phyloP scores from a whole-genome alignment of 2,329 filamentous ascomycete species.

The Stagonosporopsis cucurbitacearum region DNA sequence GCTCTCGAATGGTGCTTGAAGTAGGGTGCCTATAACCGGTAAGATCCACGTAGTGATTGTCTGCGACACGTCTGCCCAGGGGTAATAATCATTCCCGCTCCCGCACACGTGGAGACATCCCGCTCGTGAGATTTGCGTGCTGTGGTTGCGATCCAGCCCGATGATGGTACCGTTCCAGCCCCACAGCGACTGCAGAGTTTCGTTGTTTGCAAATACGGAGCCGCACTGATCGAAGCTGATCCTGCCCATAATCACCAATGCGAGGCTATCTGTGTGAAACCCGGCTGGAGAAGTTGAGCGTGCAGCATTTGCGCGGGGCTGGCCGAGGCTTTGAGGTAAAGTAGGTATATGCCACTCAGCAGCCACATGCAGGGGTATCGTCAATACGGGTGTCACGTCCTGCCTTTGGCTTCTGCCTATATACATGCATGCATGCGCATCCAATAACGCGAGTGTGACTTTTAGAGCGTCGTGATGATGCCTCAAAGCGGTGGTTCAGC shows the following conservation, averaged over 20 bases:
- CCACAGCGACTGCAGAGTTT: constrained; percentile 19
- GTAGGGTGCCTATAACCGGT: constrained; percentile 47
- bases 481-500: background rate
- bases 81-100: constrained; percentile 38
- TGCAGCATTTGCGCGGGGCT: background rate
- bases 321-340: constrained; percentile 12
- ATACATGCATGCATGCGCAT: no score
- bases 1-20: constrained; percentile 53
- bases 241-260: background rate
- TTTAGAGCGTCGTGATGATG: background rate
- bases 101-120: constrained; percentile 48
- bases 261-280: background rate
- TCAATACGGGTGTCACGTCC: background rate
- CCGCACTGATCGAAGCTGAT: constrained; percentile 10
- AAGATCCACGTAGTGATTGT: constrained; percentile 53
- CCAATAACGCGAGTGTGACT: background rate
- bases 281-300: background rate
- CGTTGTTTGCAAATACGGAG: background rate
- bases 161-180: constrained; percentile 29
- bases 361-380: constrained; percentile 8
- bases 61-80: constrained; percentile 38
- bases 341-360: background rate
- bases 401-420: background rate
- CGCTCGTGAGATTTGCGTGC: constrained; percentile 39
- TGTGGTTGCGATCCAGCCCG: constrained; percentile 15